Evolutionary conservation across 345 rosid species (phyloP), one percentile per base, ranked within the genome.

Genomic region (Durio zibethinus): DNA sequence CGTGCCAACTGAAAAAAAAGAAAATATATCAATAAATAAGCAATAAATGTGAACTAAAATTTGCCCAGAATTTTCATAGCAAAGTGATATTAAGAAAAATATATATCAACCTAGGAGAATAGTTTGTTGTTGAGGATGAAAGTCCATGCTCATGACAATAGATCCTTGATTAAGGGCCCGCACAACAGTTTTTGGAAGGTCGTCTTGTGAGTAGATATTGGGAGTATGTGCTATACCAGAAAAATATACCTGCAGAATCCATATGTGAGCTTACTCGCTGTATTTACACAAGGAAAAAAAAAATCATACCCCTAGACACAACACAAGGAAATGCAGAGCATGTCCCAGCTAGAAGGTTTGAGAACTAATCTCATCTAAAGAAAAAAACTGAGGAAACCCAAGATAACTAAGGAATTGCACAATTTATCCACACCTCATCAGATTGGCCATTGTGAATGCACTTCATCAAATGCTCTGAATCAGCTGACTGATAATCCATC

Each of bases 401-500:
- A 47, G 35, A 68, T 11, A 40, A 38, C 50, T 38, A 66, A 66
- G 15, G 16, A 42, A 23, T 23, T 42, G 73, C 12, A 0, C 0
- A 40, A 64, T 52, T 21, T 66, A 71, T 54, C 72, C 27, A 45
- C 73, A 89, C 93, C 96, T 89, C 96, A 63, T 89, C 93, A 79
- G 88, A 83, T 77, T 84, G 89, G 78, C 88, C 91, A 80, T 90
- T 72, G 52, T 92, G 89, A 54, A 87, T 74, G 38, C 97, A 89
- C 87, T 92, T 92, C 90, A 92, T 76, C 56, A 90, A 83, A 80
- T 87, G 88, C 70, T 92, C 97, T 56, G 92, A 88, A 81, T 92
- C 94, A 57, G 94, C 90, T 15, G 94, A 83, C 43, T 92, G 94
- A 81, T 89, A 90, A 75, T 90, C 94, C 89, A 92, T 83, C 60